Evolutionary conservation across 768 basidiomycete species (phyloP), one percentile per base, ranked within the genome.

Genomic region (Strobilomyces confusus): DNA sequence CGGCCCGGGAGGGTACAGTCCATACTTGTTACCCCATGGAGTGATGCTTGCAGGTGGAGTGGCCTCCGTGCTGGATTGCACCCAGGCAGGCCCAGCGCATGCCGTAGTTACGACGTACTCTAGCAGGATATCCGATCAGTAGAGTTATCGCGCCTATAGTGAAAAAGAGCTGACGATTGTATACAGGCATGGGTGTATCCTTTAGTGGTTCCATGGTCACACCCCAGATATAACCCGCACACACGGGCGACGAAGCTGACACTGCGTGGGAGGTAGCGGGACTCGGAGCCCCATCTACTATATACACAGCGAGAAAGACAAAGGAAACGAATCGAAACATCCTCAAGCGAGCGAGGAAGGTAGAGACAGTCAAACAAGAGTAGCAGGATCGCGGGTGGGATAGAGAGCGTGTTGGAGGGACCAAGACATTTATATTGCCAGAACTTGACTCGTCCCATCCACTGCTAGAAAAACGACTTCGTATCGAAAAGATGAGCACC

Each of bases 31-130:
- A 20, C 58, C 57, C 45, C 50, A 47, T 2, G 51, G 54, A 1
- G 8, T 22, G 49, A 61, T 58, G 17, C 41, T 50, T 17, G 32
- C 12, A 15, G 60, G 63, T 15, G 64, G 63, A 36, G n/a, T 22
- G n/a, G 63, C n/a, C 19, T 38, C 8, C 9, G 49, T 44, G 52
- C 63, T 64, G 2, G 61, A 60, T 33, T 50, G 23, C 36, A 58
- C 61, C 58, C 58, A 55, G 26, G 57, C 63, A 5, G 53, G 52
- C 5, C 60, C 58, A 4, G n/a, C n/a, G n/a, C 63, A 64, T 1
- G 17, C 14, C 4, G 48, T 47, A 1, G 32, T 51, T 6, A n/a
- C 17, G 12, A 60, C 51, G 22, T 56, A 60, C 48, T 58, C 62
- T 65, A 26, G 36, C 17, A 4, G 14, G 17, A 12, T 7, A 17